A percentile compares a stretch with the other conserved stretches of the same genome.
Evolutionary conservation across 352 stramenopile genomes (phyloP).

Genomic region (Globisporangium orthogonon): DNA sequence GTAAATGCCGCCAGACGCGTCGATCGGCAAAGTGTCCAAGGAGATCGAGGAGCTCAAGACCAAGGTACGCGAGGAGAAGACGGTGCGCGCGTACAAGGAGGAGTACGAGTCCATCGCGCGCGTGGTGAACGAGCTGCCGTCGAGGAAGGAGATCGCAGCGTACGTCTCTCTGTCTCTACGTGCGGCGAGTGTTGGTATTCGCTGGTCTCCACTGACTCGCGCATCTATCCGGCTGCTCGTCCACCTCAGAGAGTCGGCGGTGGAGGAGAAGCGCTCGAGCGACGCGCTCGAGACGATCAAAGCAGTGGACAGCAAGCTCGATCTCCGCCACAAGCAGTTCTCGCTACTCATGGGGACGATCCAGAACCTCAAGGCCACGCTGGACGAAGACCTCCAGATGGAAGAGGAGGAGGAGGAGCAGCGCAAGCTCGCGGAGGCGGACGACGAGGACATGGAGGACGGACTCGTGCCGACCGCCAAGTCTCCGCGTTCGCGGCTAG

Average conservation of each 20-base stretch:
- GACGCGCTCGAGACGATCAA: conserved; percentile 53
- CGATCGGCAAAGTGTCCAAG: conserved; percentile 45
- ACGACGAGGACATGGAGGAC: conserved; percentile 76
- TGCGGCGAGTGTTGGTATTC: background rate
- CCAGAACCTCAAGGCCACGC: conserved; percentile 74
- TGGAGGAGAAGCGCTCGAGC: conserved; percentile 48
- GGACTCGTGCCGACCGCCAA: background rate
- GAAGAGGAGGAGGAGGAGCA: conserved; percentile 55
- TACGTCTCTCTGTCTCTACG: conserved; percentile 16
- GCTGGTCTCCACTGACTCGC: background rate
- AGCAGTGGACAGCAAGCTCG: conserved; percentile 51
- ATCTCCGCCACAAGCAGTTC: conserved; percentile 75
- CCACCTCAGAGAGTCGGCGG: conserved; percentile 34
- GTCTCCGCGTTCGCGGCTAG: conserved; percentile 11
- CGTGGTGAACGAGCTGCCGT: conserved; percentile 79
- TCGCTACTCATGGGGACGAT: conserved; percentile 77
- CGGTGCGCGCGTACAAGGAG: conserved; percentile 78
- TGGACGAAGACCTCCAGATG: conserved; percentile 64
- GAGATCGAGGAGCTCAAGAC: conserved; percentile 80
- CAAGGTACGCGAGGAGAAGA: conserved; percentile 71
- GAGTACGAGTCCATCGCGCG: conserved; percentile 84
- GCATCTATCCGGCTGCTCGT: background rate
- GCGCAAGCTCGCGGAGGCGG: conserved; percentile 21
- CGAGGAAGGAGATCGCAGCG: conserved; percentile 45
- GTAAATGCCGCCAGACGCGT: conserved; percentile 28